Evolutionary conservation across 2,329 filamentous ascomycete species (phyloP), one percentile per base, ranked within the genome.

Genomic region (Rasamsonia emersonii): DNA sequence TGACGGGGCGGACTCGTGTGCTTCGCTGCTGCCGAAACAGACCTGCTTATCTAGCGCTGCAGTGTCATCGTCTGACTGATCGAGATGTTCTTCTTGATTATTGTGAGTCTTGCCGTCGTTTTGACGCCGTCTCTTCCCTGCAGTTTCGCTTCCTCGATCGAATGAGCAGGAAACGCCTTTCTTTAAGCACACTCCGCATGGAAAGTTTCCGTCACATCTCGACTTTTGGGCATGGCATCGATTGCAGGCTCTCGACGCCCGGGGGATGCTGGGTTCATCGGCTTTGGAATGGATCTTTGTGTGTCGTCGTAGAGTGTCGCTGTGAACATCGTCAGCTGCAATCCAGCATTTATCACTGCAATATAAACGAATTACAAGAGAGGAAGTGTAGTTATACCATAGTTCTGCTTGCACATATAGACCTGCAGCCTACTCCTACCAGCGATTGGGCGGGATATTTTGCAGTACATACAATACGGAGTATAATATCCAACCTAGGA

Each of bases 141-240:
- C n/a, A n/a, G 9, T 9, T 9, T 7, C 11, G 14, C 24, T 19
- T 10, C 7, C 25, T 19, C 35, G 18, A 4, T 39, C 21, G 18
- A 43, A 37, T 3, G 41, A 39, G 20, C 41, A 43, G 9, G 10
- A 17, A 9, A 37, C 18, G 3, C 36, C 36, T 16, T 21, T 33
- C 10, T 33, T 28, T 5, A 18, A 19, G 30, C 41, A 43, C 11
- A 28, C 11, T 4, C 24, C 17, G 16, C 41, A 43, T 5, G 41
- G 41, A 6, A 20, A 18, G 1, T 17, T 16, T 6, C 39, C 37
- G 9, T 43, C 39, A 15, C 41, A 43, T 18, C 30, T 34, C 4
- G 36, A 26, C 29, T 39, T 41, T 9, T 30, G 17, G 7, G 20
- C 13, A 11, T 35, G 32, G 24, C 41, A 43, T 9, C 32, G 28